A percentile compares a stretch with the other conserved stretches of the same genome.
These are phyloP conservation scores for Polygonum maritimum DNA, from an alignment of 148 eudicot genomes.

Conservation along the genomic window DNA sequence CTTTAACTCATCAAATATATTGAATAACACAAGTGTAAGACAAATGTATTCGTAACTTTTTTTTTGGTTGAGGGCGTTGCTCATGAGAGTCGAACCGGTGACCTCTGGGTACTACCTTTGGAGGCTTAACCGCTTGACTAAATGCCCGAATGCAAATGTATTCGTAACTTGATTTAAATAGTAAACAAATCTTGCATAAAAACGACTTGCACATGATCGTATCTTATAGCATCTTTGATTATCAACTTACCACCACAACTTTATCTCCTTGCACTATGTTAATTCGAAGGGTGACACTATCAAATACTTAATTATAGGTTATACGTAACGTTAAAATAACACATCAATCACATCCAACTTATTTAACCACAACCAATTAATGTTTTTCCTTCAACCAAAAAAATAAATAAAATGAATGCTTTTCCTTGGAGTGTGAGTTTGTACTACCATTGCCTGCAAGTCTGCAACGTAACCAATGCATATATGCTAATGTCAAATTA, in stretches of 20 bases:
- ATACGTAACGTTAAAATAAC: not conserved
- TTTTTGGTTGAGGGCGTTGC: too few species aligned
- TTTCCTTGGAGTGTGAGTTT: not conserved
- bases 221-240: not conserved
- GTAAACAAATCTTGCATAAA: not conserved
- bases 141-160: too few species aligned
- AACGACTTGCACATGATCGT: not conserved
- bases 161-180: not conserved
- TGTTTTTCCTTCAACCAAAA: not conserved
- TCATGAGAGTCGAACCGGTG: too few species aligned
- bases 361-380: constrained; percentile 29
- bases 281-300: not conserved
- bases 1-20: not conserved
- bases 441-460: not conserved
- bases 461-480: not conserved
- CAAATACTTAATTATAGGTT: not conserved
- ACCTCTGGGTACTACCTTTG: too few species aligned
- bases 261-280: too few species aligned
- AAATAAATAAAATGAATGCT: not conserved
- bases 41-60: not conserved
- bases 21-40: not conserved
- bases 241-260: too few species aligned
- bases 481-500: not conserved
- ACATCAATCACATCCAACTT: not conserved
- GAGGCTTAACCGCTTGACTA: too few species aligned